A percentile compares a stretch with the other conserved stretches of the same genome.
phyloP scores from a whole-genome alignment of 2,329 filamentous ascomycete species.

The Thielaviopsis populi region DNA sequence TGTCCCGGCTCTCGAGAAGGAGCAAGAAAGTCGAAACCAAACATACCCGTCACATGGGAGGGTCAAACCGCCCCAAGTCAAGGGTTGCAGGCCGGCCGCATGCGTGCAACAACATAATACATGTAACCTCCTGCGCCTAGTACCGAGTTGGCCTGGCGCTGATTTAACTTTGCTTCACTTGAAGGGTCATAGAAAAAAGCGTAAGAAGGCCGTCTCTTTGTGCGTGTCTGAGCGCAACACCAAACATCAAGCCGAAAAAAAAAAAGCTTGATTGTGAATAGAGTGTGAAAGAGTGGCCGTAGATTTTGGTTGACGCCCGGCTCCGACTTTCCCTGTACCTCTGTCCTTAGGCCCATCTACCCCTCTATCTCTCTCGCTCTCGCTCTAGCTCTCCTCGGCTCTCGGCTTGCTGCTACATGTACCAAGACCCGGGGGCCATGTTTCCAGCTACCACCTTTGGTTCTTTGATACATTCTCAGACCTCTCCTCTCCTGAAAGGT shows the following conservation, averaged over 20 bases:
- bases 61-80: slow-evolving; percentile 1
- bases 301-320: neutral
- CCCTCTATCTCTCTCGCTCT: neutral
- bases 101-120: neutral
- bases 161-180: neutral
- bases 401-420: neutral
- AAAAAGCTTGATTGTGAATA: neutral
- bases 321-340: neutral
- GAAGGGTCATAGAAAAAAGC: neutral
- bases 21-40: slow-evolving; percentile 3
- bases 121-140: slow-evolving; percentile 4
- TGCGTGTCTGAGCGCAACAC: neutral
- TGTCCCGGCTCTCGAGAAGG: neutral
- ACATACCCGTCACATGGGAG: neutral
- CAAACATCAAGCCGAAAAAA: neutral
- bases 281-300: neutral
- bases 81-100: neutral
- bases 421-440: neutral
- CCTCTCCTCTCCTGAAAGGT: neutral
- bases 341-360: neutral
- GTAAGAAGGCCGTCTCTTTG: neutral
- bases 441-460: neutral
- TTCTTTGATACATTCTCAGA: neutral
- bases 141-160: neutral
- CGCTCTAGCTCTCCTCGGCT: neutral